A percentile compares a stretch with the other conserved stretches of the same genome.
These are phyloP conservation scores for Myxozyma sirexii DNA, from an alignment of 805 yeast species.

Conservation along the genomic window DNA sequence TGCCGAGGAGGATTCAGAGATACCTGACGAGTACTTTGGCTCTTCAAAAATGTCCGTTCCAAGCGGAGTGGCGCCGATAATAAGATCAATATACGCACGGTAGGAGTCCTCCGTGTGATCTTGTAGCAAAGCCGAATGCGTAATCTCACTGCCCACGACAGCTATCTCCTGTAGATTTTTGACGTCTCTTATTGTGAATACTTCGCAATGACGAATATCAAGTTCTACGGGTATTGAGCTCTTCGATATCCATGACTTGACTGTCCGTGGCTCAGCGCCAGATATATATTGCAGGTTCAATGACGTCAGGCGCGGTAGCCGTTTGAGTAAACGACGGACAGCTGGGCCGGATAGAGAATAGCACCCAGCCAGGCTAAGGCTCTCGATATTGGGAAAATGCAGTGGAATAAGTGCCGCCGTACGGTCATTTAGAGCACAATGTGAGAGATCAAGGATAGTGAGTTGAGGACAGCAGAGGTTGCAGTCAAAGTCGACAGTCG, in stretches of 20 bases:
- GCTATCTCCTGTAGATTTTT: neutral
- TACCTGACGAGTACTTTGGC: neutral
- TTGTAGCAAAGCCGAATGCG: neutral
- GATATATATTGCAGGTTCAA: neutral
- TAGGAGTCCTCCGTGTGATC: slow-evolving; percentile 7
- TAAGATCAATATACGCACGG: slow-evolving; percentile 3
- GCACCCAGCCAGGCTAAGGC: slow-evolving; percentile 17
- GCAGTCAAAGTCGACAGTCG: neutral
- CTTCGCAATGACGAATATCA: slow-evolving; percentile 2
- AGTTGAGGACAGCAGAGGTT: neutral
- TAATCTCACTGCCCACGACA: neutral
- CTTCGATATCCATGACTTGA: neutral
- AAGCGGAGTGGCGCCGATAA: neutral
- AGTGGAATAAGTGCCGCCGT: slow-evolving; percentile 5
- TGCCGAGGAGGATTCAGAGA: neutral
- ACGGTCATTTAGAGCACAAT: neutral
- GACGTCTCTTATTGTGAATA: slow-evolving; percentile 6
- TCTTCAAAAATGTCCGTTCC: neutral
- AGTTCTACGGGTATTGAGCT: neutral
- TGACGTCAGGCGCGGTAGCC: neutral
- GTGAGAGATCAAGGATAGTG: slow-evolving; percentile 10
- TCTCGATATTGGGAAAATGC: neutral
- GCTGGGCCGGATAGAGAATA: neutral
- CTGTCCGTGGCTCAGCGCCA: neutral
- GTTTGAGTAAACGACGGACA: neutral